Base-by-base conservation (phyloP, 106 monocot genomes). In the Platanthera guangdongensis region DNA sequence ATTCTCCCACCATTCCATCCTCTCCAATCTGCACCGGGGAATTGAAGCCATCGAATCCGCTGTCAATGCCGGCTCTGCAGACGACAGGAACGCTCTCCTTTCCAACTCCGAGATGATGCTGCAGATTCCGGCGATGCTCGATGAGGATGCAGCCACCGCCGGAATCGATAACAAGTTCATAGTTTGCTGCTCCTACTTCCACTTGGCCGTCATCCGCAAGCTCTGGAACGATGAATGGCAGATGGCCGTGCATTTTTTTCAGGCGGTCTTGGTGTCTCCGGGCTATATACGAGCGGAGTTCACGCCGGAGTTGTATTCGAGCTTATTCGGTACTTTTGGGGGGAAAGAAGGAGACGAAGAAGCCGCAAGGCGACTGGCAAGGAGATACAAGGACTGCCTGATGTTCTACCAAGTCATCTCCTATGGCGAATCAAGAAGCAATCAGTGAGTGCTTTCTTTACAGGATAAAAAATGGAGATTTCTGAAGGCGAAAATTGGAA, bases 391-490 rank as follows among this genome's bases (percentile, higher is more conserved):
- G 85, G 91, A 90, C 52, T 92, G 89, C 86, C 67, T 99, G 28
- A 94, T 99, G 94, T 99, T 94, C 54, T 99, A 94, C 68, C 87
- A 85, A 80, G 97, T 99, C 10, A 76, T 94, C 13, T 89, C 86
- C 16, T 88, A 81, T 21, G 92, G 92, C 2, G 86, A 77, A 68
- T 63, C 70, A 75, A 47, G 82, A 76, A 59, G 53, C 22, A 72
- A 54, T 72, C 68, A 57, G 89, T 89, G 79, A 89, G 89, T 82
- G 15, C 15, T 67, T 67, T 9, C 39, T 10, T 65, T 65, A 10
- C 3, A 4, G 3, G 6, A 12, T 8, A 65, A 32, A 65, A 19
- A 19, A 9, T 18, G 12, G 5, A 5, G 13, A 55, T 55, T 55
- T 55, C 55, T 14, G 14, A 28, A 64, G 14, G 22, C 3, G 2